phyloP scores from a whole-genome alignment of 495 filamentous ascomycete species.

The Penicillium ochrochloron region DNA sequence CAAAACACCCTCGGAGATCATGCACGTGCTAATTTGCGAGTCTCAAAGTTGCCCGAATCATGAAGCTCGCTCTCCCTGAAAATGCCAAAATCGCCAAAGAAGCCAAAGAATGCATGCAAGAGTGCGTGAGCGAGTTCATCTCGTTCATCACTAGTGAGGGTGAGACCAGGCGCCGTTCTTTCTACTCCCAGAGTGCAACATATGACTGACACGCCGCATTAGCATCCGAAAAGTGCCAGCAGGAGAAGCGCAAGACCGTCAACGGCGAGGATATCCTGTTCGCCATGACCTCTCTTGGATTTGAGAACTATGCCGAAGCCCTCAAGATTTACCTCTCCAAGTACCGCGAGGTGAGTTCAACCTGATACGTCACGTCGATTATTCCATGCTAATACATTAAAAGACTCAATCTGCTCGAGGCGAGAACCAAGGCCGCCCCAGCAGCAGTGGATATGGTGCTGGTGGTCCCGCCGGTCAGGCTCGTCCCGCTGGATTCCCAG shows the following conservation, averaged over 20 bases:
- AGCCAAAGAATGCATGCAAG: constrained; percentile 99
- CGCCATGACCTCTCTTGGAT: constrained; percentile 97
- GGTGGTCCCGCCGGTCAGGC: constrained; percentile 50
- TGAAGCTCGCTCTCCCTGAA: constrained; percentile 95
- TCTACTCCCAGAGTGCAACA: too few relatives aligned
- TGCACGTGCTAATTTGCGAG: constrained; percentile 73
- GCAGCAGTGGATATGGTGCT: constrained; percentile 69
- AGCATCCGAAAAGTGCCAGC: constrained; percentile 99
- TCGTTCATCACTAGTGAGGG: constrained; percentile 99
- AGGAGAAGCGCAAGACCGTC: constrained; percentile 98
- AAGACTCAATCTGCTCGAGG: constrained; percentile 79
- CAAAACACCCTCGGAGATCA: not conserved
- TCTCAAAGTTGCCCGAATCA: constrained; percentile 97
- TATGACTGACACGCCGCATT: constrained; percentile 29
- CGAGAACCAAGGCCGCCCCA: constrained; percentile 72
- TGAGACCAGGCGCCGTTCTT: constrained; percentile 38
- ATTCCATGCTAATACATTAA: constrained; percentile 20
- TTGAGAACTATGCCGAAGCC: constrained; percentile 98
- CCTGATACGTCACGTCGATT: not conserved
- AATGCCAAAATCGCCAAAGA: constrained; percentile 99
- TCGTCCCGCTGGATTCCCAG: constrained; percentile 55
- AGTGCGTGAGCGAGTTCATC: constrained; percentile 99
- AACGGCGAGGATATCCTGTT: constrained; percentile 99
- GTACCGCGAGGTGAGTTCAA: constrained; percentile 88
- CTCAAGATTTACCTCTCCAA: constrained; percentile 97